These are phyloP conservation scores for Trichoderma gracile DNA, from an alignment of 2,329 filamentous ascomycete species.

Conservation along the genomic window DNA sequence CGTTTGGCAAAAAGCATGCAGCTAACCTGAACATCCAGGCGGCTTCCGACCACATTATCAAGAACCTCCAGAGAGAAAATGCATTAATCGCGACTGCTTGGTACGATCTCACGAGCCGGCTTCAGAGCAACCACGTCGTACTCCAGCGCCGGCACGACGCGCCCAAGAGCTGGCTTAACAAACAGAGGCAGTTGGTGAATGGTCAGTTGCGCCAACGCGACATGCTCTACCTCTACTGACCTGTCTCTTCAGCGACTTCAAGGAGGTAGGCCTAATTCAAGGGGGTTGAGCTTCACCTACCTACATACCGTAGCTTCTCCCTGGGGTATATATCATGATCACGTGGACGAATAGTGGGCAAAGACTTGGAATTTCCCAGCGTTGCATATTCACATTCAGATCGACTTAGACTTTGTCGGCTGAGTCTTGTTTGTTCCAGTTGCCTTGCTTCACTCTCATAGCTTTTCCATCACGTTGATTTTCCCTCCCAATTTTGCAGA, in stretches of 20 bases:
- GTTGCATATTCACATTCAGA: conserved; percentile 9
- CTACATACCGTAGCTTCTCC: conserved; percentile 3
- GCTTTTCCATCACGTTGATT: not conserved
- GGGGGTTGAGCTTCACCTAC: conserved; percentile 34
- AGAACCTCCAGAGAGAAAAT: conserved; percentile 75
- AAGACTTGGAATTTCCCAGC: conserved; percentile 6
- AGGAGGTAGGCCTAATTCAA: conserved; percentile 49
- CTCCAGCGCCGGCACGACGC: conserved; percentile 72
- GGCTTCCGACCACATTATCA: conserved; percentile 57
- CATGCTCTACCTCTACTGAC: conserved; percentile 48
- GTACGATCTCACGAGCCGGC: conserved; percentile 76
- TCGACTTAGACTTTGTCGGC: not conserved
- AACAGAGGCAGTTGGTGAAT: conserved; percentile 73
- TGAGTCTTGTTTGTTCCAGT: not conserved
- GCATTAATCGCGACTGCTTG: conserved; percentile 78
- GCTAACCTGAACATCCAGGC: conserved; percentile 40
- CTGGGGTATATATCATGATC: not conserved
- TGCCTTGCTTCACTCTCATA: not conserved
- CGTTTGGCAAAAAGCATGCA: not conserved
- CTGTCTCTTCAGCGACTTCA: conserved; percentile 46
- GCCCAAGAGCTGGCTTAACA: conserved; percentile 80
- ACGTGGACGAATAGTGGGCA: not conserved
- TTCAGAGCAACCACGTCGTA: conserved; percentile 82
- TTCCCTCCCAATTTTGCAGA: not conserved
- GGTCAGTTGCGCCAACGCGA: conserved; percentile 50